These are phyloP conservation scores for Arabidopsis thaliana DNA, from an alignment of 345 rosid species.

Conservation along the genomic window DNA sequence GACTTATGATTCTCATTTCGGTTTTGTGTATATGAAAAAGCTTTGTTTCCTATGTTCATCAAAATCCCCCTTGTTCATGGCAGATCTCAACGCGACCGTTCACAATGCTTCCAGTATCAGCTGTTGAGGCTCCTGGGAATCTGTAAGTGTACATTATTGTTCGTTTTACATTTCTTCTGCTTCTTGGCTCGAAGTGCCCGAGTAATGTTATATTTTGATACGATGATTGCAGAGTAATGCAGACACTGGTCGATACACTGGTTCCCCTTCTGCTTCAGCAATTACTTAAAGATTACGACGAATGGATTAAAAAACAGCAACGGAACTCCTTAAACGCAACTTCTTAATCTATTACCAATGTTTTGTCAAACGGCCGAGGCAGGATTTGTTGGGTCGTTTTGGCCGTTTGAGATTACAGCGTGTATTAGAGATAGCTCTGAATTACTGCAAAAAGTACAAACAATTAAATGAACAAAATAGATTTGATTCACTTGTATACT, in stretches of 20 bases:
- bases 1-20: not conserved
- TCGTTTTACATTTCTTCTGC: not conserved
- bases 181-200: not conserved
- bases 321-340: constrained; percentile 7
- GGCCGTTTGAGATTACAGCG: not conserved
- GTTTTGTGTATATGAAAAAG: constrained; percentile 5
- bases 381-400: constrained; percentile 1
- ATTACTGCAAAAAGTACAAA: not conserved
- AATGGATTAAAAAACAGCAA: constrained; percentile 58
- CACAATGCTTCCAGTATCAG: constrained; percentile 68
- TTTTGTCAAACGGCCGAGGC: not conserved
- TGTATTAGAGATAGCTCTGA: constrained; percentile 1
- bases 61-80: not conserved
- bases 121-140: constrained; percentile 84
- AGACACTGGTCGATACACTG: constrained; percentile 75
- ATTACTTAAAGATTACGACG: constrained; percentile 61
- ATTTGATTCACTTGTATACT: constrained; percentile 30
- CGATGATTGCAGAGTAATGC: constrained; percentile 65
- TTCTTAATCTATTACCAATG: not conserved
- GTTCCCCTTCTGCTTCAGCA: constrained; percentile 71
- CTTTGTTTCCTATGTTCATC: not conserved
- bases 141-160: constrained; percentile 53
- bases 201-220: constrained; percentile 1
- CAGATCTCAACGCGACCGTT: constrained; percentile 80
- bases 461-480: constrained; percentile 1